phyloP scores from a whole-genome alignment of 2,329 filamentous ascomycete species.

The Thermothelomyces thermophilus region DNA sequence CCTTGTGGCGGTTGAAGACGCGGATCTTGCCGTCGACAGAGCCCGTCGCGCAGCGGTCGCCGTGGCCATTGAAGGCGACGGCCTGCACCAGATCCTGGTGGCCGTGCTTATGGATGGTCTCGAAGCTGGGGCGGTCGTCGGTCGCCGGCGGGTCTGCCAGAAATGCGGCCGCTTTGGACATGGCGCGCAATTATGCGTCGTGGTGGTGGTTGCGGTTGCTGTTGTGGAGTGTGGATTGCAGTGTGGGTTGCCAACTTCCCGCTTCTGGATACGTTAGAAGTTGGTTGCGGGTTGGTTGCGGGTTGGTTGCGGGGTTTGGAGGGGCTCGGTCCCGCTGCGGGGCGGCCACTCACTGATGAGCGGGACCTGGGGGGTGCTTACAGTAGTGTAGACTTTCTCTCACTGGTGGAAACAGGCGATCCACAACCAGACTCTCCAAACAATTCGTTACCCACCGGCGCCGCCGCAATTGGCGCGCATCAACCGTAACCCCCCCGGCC shows the following conservation, averaged over 20 bases:
- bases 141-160: constrained; percentile 27
- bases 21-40: constrained; percentile 90
- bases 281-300: no score
- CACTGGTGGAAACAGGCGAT: not conserved
- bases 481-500: not conserved
- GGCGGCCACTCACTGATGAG: no score
- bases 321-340: not conserved
- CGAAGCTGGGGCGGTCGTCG: constrained; percentile 45
- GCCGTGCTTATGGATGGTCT: constrained; percentile 62
- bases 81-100: constrained; percentile 77
- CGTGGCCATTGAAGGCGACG: constrained; percentile 86
- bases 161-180: constrained; percentile 25
- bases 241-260: no score
- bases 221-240: not conserved
- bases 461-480: not conserved
- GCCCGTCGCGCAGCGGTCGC: constrained; percentile 83
- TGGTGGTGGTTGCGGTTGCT: not conserved
- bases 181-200: not conserved
- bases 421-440: not conserved
- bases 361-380: no score
- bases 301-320: not conserved
- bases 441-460: not conserved
- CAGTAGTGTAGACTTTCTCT: no score
- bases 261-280: no score
- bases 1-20: constrained; percentile 78